Conservation (phyloP, 2,329 filamentous ascomycete species). For the Hypocreales sp. region DNA sequence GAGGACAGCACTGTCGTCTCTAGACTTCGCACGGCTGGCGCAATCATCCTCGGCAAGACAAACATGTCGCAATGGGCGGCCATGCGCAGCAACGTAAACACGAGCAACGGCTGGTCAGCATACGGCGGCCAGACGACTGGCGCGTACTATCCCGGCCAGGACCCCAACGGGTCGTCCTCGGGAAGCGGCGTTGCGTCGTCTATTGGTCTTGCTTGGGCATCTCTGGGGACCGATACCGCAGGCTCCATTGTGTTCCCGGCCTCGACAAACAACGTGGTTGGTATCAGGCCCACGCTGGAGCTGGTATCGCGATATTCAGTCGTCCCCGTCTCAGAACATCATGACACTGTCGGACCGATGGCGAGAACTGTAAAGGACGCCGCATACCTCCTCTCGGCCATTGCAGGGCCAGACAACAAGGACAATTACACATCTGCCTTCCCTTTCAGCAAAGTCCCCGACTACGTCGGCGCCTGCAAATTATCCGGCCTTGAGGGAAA, state of each 20-base stretch:
- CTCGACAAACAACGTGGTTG: conserved; percentile 41
- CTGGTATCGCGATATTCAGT: conserved; percentile 46
- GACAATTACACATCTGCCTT: conserved; percentile 48
- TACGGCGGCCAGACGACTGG: conserved; percentile 45
- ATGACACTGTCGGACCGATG: conserved; percentile 53
- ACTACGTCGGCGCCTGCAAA: conserved; percentile 46
- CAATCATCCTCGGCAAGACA: conserved; percentile 50
- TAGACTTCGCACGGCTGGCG: conserved; percentile 45
- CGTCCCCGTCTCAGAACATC: conserved; percentile 47
- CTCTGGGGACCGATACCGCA: conserved; percentile 27
- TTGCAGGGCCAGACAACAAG: conserved; percentile 39
- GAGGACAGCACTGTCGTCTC: conserved; percentile 41
- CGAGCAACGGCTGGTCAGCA: conserved; percentile 47
- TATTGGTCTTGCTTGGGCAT: conserved; percentile 4
- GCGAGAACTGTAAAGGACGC: conserved; percentile 51
- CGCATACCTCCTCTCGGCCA: conserved; percentile 43
- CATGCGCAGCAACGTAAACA: conserved; percentile 39
- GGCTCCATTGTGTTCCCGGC: conserved; percentile 45
- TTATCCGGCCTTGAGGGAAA: conserved; percentile 35
- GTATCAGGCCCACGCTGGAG: conserved; percentile 52
- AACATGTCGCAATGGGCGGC: conserved; percentile 53
- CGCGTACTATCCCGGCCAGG: conserved; percentile 45
- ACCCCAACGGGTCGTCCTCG: conserved; percentile 45
- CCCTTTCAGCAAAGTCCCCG: conserved; percentile 40
- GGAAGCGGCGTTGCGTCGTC: conserved; percentile 43